Evolutionary conservation across 352 stramenopile species (phyloP).

Genomic region (Pythium dissotocum): DNA sequence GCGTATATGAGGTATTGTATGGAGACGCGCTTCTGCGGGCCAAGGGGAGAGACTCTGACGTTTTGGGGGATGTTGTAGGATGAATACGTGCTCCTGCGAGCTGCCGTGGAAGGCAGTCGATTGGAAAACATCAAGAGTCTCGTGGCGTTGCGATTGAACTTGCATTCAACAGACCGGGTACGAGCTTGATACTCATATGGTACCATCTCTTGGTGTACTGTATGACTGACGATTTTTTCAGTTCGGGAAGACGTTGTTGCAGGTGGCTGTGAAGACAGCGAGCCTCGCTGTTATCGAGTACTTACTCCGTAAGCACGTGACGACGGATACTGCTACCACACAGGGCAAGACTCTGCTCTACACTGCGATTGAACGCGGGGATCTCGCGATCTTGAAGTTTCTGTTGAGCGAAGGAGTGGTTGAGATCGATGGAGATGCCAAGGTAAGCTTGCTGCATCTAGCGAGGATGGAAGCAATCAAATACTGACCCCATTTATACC

Average conservation of each 20-base stretch:
- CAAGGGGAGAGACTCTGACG: no score
- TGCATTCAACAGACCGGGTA: conserved; percentile 15
- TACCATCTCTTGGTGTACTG: not conserved
- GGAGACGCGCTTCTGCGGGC: no score
- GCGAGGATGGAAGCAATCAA: no score
- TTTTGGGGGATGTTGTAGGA: conserved; percentile 2
- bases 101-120: conserved; percentile 16
- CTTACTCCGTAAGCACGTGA: conserved; percentile 4
- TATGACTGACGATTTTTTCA: not conserved
- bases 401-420: not conserved
- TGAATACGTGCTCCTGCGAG: conserved; percentile 7
- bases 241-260: conserved; percentile 1
- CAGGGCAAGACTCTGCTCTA: conserved; percentile 10
- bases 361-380: conserved; percentile 6
- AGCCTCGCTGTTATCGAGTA: conserved; percentile 4
- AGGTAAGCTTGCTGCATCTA: not conserved
- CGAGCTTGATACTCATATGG: not conserved
- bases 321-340: not conserved
- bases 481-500: not conserved
- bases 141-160: conserved; percentile 9
- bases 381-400: conserved; percentile 9
- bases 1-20: conserved; percentile 9
- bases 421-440: not conserved
- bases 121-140: conserved; percentile 15
- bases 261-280: conserved; percentile 5